phyloP scores from a whole-genome alignment of 2,329 filamentous ascomycete species.

The Trichoderma sp. region DNA sequence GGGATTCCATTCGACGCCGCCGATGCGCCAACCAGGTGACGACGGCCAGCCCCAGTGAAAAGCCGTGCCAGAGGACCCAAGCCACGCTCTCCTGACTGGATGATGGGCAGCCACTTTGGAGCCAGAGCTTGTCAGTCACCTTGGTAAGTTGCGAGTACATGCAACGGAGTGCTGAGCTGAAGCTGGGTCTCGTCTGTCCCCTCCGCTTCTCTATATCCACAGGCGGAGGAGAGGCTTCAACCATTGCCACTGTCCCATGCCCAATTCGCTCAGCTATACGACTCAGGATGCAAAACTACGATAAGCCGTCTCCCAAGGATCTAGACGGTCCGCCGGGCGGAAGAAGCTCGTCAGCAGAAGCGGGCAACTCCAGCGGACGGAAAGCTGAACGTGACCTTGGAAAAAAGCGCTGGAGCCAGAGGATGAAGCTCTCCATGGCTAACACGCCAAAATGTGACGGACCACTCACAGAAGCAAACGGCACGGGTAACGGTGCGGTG shows the following conservation, averaged over 20 bases:
- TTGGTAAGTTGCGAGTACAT: neutral
- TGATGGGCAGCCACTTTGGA: neutral
- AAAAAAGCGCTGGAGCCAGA: neutral
- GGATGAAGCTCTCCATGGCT: neutral
- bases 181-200: neutral
- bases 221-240: neutral
- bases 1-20: conserved; percentile 22
- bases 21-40: conserved; percentile 22
- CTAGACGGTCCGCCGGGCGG: neutral
- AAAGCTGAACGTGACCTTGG: conserved; percentile 2
- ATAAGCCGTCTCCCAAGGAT: neutral
- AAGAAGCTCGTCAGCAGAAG: conserved; percentile 1
- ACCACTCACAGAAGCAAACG: conserved; percentile 2
- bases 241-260: neutral
- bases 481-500: conserved; percentile 23
- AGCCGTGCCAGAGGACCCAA: conserved; percentile 11
- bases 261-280: neutral
- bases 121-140: neutral
- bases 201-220: neutral
- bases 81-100: conserved; percentile 22
- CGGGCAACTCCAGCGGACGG: conserved; percentile 6
- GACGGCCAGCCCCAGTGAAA: conserved; percentile 12
- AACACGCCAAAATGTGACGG: conserved; percentile 1
- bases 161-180: neutral
- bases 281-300: neutral